phyloP scores from a whole-genome alignment of 331 rosid species.

The Cucumis variabilis region DNA sequence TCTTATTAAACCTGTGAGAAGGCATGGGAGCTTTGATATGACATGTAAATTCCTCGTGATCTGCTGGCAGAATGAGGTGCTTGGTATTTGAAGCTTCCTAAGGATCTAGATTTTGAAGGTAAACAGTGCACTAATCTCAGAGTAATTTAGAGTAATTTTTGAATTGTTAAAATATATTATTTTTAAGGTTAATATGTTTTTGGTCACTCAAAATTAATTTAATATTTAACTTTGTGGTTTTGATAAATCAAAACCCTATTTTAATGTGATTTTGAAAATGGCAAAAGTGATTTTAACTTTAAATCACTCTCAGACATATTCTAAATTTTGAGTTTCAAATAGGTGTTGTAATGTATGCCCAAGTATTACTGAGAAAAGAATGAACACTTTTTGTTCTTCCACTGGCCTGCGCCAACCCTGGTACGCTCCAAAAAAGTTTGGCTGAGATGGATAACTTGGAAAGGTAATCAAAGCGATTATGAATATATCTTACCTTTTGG shows the following conservation, averaged over 20 bases:
- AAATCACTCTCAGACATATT: no score
- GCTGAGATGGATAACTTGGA: background rate
- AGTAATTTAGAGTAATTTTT: no score
- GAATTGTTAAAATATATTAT: no score
- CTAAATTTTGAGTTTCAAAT: background rate
- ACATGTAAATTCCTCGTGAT: background rate
- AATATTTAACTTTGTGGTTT: no score
- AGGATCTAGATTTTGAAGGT: constrained; percentile 7
- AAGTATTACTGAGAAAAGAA: background rate
- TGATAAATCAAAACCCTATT: no score
- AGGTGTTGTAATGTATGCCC: background rate
- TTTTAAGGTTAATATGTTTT: no score
- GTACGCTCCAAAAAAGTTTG: background rate
- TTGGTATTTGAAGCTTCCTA: constrained; percentile 15
- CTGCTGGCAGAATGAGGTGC: constrained; percentile 17
- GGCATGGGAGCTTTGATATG: background rate
- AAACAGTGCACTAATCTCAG: background rate
- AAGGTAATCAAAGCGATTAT: background rate
- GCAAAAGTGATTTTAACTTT: no score
- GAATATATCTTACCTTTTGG: background rate
- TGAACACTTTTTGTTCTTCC: background rate
- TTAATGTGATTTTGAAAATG: no score
- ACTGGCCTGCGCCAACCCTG: background rate
- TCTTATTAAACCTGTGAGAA: background rate
- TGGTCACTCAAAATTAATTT: no score